Conservation (phyloP, 2,329 filamentous ascomycete species). For the Fusarium mangiferae region DNA sequence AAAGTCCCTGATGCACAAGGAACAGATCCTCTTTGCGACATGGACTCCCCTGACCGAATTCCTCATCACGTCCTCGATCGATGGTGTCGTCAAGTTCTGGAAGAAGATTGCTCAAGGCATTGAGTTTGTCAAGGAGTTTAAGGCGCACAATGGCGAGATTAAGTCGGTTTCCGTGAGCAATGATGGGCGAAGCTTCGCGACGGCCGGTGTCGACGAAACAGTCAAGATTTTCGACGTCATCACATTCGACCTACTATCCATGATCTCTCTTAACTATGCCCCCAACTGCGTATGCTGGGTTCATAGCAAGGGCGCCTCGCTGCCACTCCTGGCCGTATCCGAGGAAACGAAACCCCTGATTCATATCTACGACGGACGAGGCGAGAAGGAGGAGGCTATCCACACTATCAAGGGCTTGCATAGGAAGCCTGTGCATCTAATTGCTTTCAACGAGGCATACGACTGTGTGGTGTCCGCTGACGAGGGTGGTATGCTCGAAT, state of each 20-base stretch:
- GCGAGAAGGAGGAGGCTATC: slow-evolving; percentile 79
- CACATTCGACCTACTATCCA: slow-evolving; percentile 87
- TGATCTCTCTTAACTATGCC: slow-evolving; percentile 79
- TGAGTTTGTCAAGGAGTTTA: slow-evolving; percentile 98
- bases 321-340: slow-evolving; percentile 86
- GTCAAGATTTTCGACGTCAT: slow-evolving; percentile 86
- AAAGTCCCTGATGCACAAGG: slow-evolving; percentile 98
- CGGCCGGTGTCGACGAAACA: slow-evolving; percentile 80
- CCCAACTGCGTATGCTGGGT: slow-evolving; percentile 92
- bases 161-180: slow-evolving; percentile 84
- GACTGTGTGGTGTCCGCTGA: slow-evolving; percentile 94
- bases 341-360: slow-evolving; percentile 78
- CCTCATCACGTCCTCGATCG: slow-evolving; percentile 89
- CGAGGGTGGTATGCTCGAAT: slow-evolving; percentile 92
- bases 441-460: slow-evolving; percentile 88
- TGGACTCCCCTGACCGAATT: slow-evolving; percentile 94
- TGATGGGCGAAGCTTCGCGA: slow-evolving; percentile 94
- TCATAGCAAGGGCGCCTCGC: slow-evolving; percentile 85
- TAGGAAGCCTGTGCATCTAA: slow-evolving; percentile 80
- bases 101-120: slow-evolving; percentile 92
- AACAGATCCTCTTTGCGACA: slow-evolving; percentile 87
- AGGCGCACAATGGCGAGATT: slow-evolving; percentile 88
- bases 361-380: slow-evolving; percentile 87
- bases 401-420: slow-evolving; percentile 86
- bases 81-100: slow-evolving; percentile 99